Evolutionary conservation across 306 rosid species (phyloP).

Genomic region (Alnus glutinosa): DNA sequence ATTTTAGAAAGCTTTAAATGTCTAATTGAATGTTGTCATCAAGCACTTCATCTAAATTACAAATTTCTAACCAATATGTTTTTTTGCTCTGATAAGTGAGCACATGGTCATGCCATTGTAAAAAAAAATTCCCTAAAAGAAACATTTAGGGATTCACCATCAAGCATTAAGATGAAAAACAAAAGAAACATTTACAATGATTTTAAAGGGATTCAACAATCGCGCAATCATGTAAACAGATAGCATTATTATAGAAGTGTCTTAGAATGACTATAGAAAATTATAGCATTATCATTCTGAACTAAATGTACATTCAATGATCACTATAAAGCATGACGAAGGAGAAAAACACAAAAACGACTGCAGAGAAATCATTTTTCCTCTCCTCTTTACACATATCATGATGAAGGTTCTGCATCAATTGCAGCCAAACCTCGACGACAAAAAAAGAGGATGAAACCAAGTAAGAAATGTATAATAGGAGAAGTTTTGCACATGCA

Average conservation of each 20-base stretch:
- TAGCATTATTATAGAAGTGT: neutral
- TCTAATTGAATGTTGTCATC: neutral
- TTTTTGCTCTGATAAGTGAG: neutral
- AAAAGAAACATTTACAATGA: neutral
- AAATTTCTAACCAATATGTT: neutral
- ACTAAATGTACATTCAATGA: neutral
- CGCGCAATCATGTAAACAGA: neutral
- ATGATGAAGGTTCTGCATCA: neutral
- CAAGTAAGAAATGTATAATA: neutral
- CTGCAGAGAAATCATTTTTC: neutral
- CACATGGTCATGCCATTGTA: neutral
- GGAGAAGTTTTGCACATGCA: neutral
- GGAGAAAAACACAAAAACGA: neutral
- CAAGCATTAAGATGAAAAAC: neutral
- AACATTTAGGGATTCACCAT: neutral
- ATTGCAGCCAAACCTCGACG: neutral
- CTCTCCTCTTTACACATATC: neutral
- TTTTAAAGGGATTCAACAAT: neutral
- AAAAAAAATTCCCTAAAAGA: neutral
- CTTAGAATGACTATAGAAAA: neutral
- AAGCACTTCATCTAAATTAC: neutral
- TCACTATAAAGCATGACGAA: neutral
- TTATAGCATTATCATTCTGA: neutral
- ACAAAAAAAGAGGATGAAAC: neutral
- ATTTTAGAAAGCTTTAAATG: neutral